Conservation (phyloP, 768 basidiomycete genomes). For the Lactarius trivialis region DNA sequence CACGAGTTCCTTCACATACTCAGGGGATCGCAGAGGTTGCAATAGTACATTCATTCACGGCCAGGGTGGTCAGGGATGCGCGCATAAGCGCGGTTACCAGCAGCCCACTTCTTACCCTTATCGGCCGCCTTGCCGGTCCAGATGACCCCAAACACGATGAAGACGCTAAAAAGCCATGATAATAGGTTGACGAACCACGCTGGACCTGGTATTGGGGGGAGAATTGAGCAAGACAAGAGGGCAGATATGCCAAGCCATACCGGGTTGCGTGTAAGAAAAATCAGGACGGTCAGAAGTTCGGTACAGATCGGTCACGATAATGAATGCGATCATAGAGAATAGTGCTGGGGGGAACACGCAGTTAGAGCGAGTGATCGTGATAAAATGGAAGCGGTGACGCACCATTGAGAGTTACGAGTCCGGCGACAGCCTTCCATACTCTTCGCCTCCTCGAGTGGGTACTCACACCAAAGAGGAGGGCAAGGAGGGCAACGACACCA, state of each 20-base stretch:
- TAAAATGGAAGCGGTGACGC: conserved; percentile 13
- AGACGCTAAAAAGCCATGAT: conserved; percentile 53
- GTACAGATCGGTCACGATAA: conserved; percentile 57
- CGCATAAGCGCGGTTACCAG: conserved; percentile 63
- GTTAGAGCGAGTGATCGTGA: not conserved
- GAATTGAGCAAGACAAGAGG: conserved; percentile 1
- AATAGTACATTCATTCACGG: conserved; percentile 1
- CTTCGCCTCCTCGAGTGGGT: conserved; percentile 68
- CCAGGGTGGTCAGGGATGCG: conserved; percentile 28
- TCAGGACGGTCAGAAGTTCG: conserved; percentile 38
- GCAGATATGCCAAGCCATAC: conserved; percentile 33
- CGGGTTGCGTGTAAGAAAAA: conserved; percentile 54
- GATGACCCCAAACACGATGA: conserved; percentile 48
- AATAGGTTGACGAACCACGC: conserved; percentile 54
- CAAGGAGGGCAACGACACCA: conserved; percentile 47
- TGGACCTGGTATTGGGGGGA: conserved; percentile 37
- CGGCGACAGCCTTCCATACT: conserved; percentile 70
- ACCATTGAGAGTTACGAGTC: conserved; percentile 59
- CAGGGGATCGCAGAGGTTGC: not conserved
- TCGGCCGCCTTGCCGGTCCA: conserved; percentile 58
- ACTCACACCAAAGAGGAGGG: conserved; percentile 62
- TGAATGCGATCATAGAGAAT: conserved; percentile 56
- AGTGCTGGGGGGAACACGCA: conserved; percentile 34
- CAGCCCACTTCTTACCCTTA: conserved; percentile 64
- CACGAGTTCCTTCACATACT: not conserved